A percentile compares a stretch with the other conserved stretches of the same genome.
These are phyloP conservation scores for Phtheirospermum japonicum DNA, from an alignment of 257 asterid genomes.

Conservation along the genomic window DNA sequence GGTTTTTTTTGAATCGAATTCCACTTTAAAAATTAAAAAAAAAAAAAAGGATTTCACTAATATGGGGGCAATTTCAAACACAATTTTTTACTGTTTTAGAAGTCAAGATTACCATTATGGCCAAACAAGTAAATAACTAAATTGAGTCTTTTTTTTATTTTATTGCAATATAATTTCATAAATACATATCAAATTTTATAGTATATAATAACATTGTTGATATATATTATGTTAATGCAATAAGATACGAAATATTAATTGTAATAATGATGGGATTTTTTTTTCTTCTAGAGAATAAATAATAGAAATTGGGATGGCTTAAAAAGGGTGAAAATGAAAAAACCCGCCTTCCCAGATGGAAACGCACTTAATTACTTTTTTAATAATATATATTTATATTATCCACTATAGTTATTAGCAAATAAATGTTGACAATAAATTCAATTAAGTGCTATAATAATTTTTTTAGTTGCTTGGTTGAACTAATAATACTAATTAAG, in stretches of 20 bases:
- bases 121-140: too few relatives aligned
- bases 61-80: too few relatives aligned
- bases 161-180: too few relatives aligned
- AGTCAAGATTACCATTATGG: too few relatives aligned
- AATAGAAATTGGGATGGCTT: not conserved
- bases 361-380: not conserved
- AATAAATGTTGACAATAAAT: not conserved
- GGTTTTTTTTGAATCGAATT: not conserved
- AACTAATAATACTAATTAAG: not conserved
- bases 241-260: not conserved
- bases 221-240: not conserved
- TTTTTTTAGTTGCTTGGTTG: too few relatives aligned
- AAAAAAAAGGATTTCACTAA: too few relatives aligned
- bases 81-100: too few relatives aligned
- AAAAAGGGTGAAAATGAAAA: not conserved
- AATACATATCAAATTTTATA: too few relatives aligned
- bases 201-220: too few relatives aligned
- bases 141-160: too few relatives aligned
- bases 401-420: not conserved
- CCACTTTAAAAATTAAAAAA: too few relatives aligned
- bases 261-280: not conserved
- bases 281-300: too few relatives aligned
- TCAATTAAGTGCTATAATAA: not conserved
- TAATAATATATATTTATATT: not conserved
- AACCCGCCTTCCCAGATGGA: not conserved